Percentiles rank a stretch among this genome's conserved stretches.
Evolutionary conservation across 345 rosid species (phyloP).

Genomic region (Arabis alpina): DNA sequence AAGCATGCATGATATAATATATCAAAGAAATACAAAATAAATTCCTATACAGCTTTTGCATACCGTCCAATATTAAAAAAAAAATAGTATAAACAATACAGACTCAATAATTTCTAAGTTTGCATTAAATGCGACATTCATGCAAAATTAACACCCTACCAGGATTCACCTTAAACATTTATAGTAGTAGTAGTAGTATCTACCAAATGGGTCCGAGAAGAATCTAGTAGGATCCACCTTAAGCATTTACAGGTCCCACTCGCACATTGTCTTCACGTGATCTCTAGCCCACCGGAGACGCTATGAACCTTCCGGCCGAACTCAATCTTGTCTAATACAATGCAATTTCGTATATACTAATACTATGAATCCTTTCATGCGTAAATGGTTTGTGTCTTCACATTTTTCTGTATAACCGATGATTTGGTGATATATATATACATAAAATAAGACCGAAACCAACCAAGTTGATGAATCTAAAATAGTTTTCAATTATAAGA

Average conservation of each 20-base stretch:
- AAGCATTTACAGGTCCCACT: not conserved
- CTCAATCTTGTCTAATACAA: constrained; percentile 35
- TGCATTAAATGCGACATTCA: constrained; percentile 33
- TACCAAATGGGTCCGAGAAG: constrained; percentile 36
- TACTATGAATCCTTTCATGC: not conserved
- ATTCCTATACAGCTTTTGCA: constrained; percentile 21
- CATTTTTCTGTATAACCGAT: not conserved
- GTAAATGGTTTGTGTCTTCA: not conserved
- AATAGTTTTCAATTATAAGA: not conserved
- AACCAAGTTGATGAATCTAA: not conserved
- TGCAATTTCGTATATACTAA: constrained; percentile 12
- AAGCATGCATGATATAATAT: not conserved
- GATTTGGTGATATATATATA: not conserved
- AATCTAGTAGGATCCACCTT: constrained; percentile 19
- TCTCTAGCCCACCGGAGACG: constrained; percentile 34
- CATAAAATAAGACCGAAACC: not conserved
- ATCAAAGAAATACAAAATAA: too few species aligned
- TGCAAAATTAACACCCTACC: constrained; percentile 40
- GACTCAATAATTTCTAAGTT: constrained; percentile 13
- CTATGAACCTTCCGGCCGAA: constrained; percentile 39
- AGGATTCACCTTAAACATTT: too few species aligned
- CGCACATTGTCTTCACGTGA: constrained; percentile 35
- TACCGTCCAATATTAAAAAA: constrained; percentile 4
- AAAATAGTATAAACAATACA: not conserved
- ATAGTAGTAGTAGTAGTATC: constrained; percentile 35